These are phyloP conservation scores for Drechmeria coniospora DNA, from an alignment of 2,329 filamentous ascomycete genomes.

Conservation along the genomic window DNA sequence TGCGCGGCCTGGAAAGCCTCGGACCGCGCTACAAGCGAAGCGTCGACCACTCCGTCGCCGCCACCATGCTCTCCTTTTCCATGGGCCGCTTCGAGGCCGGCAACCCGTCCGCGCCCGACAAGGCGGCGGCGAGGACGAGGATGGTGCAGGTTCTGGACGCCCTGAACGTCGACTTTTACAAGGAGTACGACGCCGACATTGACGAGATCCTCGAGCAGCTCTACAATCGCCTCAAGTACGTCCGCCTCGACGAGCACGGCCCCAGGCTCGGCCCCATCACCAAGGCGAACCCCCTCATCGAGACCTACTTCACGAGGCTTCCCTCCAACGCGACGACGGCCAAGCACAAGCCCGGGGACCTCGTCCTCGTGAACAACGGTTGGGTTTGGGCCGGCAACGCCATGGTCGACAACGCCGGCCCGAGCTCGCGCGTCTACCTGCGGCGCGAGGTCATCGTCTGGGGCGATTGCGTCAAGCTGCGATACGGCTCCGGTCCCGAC, in stretches of 20 bases:
- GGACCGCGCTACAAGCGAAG: constrained; percentile 64
- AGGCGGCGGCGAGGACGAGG: constrained; percentile 35
- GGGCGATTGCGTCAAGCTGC: constrained; percentile 95
- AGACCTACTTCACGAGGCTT: constrained; percentile 87
- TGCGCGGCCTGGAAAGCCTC: constrained; percentile 57
- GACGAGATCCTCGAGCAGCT: constrained; percentile 77
- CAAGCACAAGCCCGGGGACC: constrained; percentile 58
- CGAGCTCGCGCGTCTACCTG: constrained; percentile 83
- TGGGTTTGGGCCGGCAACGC: constrained; percentile 99
- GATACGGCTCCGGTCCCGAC: constrained; percentile 64
- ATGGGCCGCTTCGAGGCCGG: constrained; percentile 48
- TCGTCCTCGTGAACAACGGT: constrained; percentile 85
- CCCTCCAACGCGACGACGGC: constrained; percentile 64
- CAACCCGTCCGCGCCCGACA: constrained; percentile 25
- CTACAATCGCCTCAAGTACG: constrained; percentile 89
- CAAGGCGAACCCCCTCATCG: constrained; percentile 64
- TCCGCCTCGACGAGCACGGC: constrained; percentile 81
- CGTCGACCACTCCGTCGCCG: constrained; percentile 54
- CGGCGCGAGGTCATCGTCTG: constrained; percentile 91
- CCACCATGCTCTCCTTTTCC: constrained; percentile 29
- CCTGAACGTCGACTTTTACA: constrained; percentile 76
- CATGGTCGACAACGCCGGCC: constrained; percentile 82
- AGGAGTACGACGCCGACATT: constrained; percentile 77
- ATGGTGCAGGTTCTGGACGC: constrained; percentile 57
- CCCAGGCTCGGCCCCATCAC: constrained; percentile 74